Base-by-base conservation (phyloP, 768 basidiomycete species). In the Hortiboletus campestris region DNA sequence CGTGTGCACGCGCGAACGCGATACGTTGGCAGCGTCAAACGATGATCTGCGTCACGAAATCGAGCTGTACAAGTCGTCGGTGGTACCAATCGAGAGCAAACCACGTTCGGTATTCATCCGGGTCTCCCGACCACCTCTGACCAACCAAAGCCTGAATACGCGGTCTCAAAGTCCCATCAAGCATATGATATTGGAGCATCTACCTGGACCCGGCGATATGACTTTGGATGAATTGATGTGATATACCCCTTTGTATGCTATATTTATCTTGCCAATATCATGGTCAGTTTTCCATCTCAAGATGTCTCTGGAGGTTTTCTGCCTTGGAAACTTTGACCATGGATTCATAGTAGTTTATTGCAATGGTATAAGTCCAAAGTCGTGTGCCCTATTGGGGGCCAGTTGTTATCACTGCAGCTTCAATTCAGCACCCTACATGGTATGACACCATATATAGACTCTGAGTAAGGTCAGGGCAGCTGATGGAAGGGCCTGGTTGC, bases 61-160 rank as follows among this genome's bases (percentile, higher is more conserved):
- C 4, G 77, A 78, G 36, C 73, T 83, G 77, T 87, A 85, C 70
- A 84, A 78, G 56, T 84, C 84, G 14, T 78, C 83, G 31, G 70
- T 74, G 62, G 73, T 83, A 14, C 78, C 80, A 0, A 46, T 70
- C 17, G 78, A 78, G 4, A 71, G 68, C 61, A 84, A 83, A 62
- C 82, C 82, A 16, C 77, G 81, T 22, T 84, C 84, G 19, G 67
- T 74, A 49, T 75, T 85, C 36, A 69, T 60, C 7, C 64, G 74
- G n/a, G 72, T 86, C 19, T 70, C 68, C 5, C 75, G 85, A 43
- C 71, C 73, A 6, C 82, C 82, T 2, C 65, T 85, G 31, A 70
- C 76, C 3, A 75, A 68, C 53, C 69, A 82, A 47, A 76, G 73
- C 28, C 71, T 76, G 45, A 80, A 75, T 32, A 54, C n/a, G 28